Evolutionary conservation across 176 grass and related monocot genomes (phyloP), one percentile per base, ranked within the genome.

Genomic region (Guadua angustifolia): DNA sequence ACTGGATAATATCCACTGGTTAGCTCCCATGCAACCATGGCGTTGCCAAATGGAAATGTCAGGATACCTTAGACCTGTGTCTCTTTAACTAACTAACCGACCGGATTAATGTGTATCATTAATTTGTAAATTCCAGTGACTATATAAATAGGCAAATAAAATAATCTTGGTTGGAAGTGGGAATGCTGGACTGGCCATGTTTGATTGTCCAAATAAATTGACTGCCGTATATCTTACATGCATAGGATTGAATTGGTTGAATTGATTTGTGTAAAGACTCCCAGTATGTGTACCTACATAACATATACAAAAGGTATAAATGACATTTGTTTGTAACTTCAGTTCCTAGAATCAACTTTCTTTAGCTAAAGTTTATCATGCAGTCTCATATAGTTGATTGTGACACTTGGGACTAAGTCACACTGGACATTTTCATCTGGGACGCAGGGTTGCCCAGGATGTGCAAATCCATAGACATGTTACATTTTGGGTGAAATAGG

Each of bases 401-500:
- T 6, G 15, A 26, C 64, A 24, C 78, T 49, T 75, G 21, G 43
- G 11, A 51, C 16, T 60, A 15, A 21, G 51, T 69, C 53, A 51
- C 11, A n/a, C n/a, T 55, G 18, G 4, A 2, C 21, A 39, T 74
- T 33, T 70, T 69, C 36, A 38, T 73, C 7, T 73, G 6, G 22
- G 9, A 32, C 4, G 12, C n/a, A 55, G 14, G 38, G 5, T 53
- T 83, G 82, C 13, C 75, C 16, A 75, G 44, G 32, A 66, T 84
- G 61, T 38, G 3, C 71, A 58, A 11, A 58, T 24, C 11, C 1
- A n/a, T 66, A 26, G 29, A 62, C 15, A 70, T 69, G 59, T 58
- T 82, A 42, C 45, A 25, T 64, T 50, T 75, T 33, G 18, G 16
- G 74, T 63, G 56, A 71, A 79, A 29, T 9, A 51, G 45, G 13